Evolutionary conservation across 495 filamentous ascomycete genomes (phyloP), one percentile per base, ranked within the genome.

Genomic region (Penicillium taxi): DNA sequence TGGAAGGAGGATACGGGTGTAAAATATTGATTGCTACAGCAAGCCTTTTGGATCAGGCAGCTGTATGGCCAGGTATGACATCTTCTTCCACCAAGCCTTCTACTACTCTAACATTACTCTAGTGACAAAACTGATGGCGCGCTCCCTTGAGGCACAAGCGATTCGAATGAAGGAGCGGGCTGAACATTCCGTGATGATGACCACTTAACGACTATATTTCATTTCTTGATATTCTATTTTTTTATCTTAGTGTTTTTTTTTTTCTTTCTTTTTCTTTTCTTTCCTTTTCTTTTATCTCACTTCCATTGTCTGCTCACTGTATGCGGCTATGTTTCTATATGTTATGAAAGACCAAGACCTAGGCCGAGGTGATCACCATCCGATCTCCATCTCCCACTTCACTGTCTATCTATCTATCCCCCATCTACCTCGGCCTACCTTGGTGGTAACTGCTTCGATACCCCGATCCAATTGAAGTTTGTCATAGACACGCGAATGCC

Each of bases 121-220:
- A 86, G 87, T 95, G 19, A 90, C 86, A 34, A 82, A 82, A 45
- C 69, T 94, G 17, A 95, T 94, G 82, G 81, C 85, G 13, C 79
- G 80, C 26, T 86, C 85, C 39, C 74, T 96, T 35, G 84, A 94
- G 52, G 75, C 76, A 17, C 89, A 96, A 54, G 86, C 90, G 1
- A 73, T 76, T 36, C 83, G 86, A 44, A 84, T 94, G 75, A 77
- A 79, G 41, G 72, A 72, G 25, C 75, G 80, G 50, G 74, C 81
- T 9, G 78, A 84, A 50, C 71, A 73, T 43, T 86, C 81, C 1
- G 59, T 80, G 26, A 44, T 71, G 45, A 66, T 62, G 32, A 51
- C 54, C 20, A 56, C 57, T 45, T 68, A 61, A 56, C 44, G 38
- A 56, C 42, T 26, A 30, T 37, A n/a, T 26, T 37, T 39, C 16